Percentiles rank a stretch among this genome's conserved stretches.
These are phyloP conservation scores for Alternaria sp. DNA, from an alignment of 2,329 filamentous ascomycete genomes.

Conservation along the genomic window DNA sequence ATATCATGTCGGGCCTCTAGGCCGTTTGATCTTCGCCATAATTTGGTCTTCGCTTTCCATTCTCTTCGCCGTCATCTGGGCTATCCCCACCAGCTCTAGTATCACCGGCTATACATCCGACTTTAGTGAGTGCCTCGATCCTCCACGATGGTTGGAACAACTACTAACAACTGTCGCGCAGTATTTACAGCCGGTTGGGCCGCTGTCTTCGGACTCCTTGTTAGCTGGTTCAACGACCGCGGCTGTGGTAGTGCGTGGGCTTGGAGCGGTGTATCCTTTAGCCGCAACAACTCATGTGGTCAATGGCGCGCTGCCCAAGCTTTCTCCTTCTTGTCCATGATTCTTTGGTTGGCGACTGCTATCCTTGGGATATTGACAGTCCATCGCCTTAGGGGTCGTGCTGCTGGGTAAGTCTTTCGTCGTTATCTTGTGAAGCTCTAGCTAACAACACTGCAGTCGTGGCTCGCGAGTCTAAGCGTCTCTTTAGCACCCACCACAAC, in stretches of 20 bases:
- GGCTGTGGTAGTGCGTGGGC: slow-evolving; percentile 49
- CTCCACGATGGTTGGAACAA: too few species aligned
- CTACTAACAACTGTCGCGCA: not conserved
- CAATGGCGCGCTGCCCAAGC: slow-evolving; percentile 76
- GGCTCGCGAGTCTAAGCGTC: not conserved
- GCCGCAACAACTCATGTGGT: slow-evolving; percentile 62
- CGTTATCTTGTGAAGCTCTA: not conserved
- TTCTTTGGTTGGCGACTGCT: slow-evolving; percentile 72
- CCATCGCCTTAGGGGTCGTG: slow-evolving; percentile 25
- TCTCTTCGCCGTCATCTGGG: slow-evolving; percentile 74
- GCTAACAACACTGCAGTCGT: not conserved
- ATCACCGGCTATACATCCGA: slow-evolving; percentile 79
- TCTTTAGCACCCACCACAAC: not conserved
- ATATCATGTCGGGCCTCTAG: slow-evolving; percentile 63
- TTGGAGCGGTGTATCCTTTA: slow-evolving; percentile 63
- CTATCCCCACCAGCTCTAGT: slow-evolving; percentile 73
- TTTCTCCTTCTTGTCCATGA: slow-evolving; percentile 75
- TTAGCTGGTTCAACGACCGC: slow-evolving; percentile 35
- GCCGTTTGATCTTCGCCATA: slow-evolving; percentile 78
- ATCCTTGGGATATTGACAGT: slow-evolving; percentile 33
- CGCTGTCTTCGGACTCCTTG: slow-evolving; percentile 52
- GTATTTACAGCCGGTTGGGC: slow-evolving; percentile 76
- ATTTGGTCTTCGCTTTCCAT: slow-evolving; percentile 75
- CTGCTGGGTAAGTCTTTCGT: slow-evolving; percentile 15
- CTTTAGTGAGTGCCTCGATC: slow-evolving; percentile 47